A percentile compares a stretch with the other conserved stretches of the same genome.
These are phyloP conservation scores for Candida sp. DNA, from an alignment of 1,139 yeast species.

Conservation along the genomic window DNA sequence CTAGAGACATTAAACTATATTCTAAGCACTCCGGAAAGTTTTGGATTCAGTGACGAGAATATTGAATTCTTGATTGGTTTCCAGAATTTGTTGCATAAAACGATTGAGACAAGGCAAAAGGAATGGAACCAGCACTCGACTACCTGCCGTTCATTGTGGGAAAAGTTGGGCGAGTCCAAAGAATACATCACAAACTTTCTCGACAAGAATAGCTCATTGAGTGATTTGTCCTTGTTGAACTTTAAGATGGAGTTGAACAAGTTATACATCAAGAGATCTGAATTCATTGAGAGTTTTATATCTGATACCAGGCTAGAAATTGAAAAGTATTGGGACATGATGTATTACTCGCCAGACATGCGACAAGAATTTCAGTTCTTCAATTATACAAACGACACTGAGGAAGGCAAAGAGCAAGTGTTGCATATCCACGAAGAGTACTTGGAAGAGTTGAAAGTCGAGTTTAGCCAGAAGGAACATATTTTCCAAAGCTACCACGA, in stretches of 20 bases:
- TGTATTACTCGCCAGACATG: conserved; percentile 59
- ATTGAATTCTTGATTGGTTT: conserved; percentile 34
- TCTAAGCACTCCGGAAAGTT: conserved; percentile 39
- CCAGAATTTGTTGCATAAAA: conserved; percentile 26
- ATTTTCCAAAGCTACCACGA: conserved; percentile 58
- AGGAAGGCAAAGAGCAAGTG: conserved; percentile 56
- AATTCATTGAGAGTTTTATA: conserved; percentile 71
- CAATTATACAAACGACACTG: conserved; percentile 39
- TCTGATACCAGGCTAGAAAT: conserved; percentile 63
- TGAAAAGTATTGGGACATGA: conserved; percentile 60
- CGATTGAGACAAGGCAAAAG: conserved; percentile 35
- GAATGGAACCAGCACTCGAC: conserved; percentile 34
- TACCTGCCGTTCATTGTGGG: conserved; percentile 54
- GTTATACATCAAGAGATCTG: conserved; percentile 61
- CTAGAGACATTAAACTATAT: conserved; percentile 41
- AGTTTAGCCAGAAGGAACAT: conserved; percentile 56
- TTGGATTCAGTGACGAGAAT: conserved; percentile 44
- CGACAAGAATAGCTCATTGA: conserved; percentile 36
- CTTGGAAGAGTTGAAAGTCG: conserved; percentile 51
- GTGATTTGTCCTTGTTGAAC: conserved; percentile 37
- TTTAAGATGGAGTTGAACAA: conserved; percentile 61
- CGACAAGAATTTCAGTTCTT: conserved; percentile 40
- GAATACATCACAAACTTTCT: conserved; percentile 44
- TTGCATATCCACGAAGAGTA: conserved; percentile 68
- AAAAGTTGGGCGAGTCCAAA: conserved; percentile 44